A percentile compares a stretch with the other conserved stretches of the same genome.
phyloP scores from a whole-genome alignment of 2,329 filamentous ascomycete genomes.

The Cladosporium phlei region DNA sequence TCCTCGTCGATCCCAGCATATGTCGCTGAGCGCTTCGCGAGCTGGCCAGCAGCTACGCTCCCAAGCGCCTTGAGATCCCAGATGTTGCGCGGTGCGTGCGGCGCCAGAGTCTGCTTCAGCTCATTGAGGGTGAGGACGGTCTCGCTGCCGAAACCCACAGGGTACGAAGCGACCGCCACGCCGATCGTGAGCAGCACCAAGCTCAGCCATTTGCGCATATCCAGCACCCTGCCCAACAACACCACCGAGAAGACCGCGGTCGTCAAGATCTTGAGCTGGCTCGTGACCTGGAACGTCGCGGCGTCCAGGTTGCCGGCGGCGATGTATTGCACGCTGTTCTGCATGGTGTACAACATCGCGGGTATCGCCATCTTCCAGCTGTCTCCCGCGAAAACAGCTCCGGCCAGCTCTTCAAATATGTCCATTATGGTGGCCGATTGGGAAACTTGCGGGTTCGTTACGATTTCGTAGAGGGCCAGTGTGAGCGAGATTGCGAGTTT shows the following conservation, averaged over 20 bases:
- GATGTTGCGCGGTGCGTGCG: conserved; percentile 71
- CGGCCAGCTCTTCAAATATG: conserved; percentile 73
- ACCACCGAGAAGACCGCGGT: conserved; percentile 82
- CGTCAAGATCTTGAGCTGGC: conserved; percentile 90
- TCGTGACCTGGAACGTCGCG: conserved; percentile 87
- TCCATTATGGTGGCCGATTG: conserved; percentile 55
- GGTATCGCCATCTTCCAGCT: conserved; percentile 94
- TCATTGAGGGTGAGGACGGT: conserved; percentile 53
- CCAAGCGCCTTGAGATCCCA: conserved; percentile 68
- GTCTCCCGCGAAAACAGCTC: conserved; percentile 78
- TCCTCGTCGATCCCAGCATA: conserved; percentile 80
- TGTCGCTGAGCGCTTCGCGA: conserved; percentile 72
- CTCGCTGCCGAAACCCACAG: conserved; percentile 38
- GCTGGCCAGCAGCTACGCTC: conserved; percentile 43
- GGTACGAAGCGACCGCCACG: conserved; percentile 59
- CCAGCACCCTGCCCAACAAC: conserved; percentile 67
- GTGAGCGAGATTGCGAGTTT: conserved; percentile 84
- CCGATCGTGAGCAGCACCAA: conserved; percentile 75
- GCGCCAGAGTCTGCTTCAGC: conserved; percentile 55
- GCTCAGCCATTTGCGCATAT: conserved; percentile 71
- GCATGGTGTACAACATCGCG: conserved; percentile 79
- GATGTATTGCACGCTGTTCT: conserved; percentile 91
- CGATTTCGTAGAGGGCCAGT: conserved; percentile 83
- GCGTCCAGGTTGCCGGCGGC: conserved; percentile 87
- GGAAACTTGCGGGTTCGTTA: conserved; percentile 71